Evolutionary conservation across 495 filamentous ascomycete genomes (phyloP).

Genomic region (Aspergillus sclerotiicarbonarius): DNA sequence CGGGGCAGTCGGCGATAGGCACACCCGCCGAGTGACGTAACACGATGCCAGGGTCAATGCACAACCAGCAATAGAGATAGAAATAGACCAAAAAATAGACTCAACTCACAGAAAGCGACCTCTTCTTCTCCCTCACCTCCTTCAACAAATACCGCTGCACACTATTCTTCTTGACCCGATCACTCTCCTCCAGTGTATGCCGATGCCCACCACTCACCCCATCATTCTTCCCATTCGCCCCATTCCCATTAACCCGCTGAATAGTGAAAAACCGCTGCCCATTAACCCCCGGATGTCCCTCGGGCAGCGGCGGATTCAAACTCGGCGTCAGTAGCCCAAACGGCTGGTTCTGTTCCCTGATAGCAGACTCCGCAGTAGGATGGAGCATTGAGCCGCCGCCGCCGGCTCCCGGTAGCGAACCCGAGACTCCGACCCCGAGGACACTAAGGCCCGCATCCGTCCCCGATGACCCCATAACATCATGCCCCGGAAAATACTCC

Average conservation of each 20-base stretch:
- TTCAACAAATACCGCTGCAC: conserved; percentile 66
- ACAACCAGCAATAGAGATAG: conserved; percentile 8
- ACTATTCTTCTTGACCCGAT: conserved; percentile 83
- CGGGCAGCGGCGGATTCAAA: conserved; percentile 31
- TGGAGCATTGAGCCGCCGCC: background rate
- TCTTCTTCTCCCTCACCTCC: conserved; percentile 67
- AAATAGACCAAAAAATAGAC: conserved; percentile 18
- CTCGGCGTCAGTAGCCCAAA: conserved; percentile 45
- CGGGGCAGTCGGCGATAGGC: background rate
- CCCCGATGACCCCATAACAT: conserved; percentile 11
- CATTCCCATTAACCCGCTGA: conserved; percentile 75
- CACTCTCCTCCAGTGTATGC: conserved; percentile 75
- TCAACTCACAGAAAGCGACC: conserved; percentile 54
- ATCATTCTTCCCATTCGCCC: conserved; percentile 68
- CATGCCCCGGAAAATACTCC: conserved; percentile 67
- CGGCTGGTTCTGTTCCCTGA: conserved; percentile 24
- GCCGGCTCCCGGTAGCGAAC: background rate
- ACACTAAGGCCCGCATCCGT: background rate
- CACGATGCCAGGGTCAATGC: background rate
- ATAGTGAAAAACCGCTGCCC: conserved; percentile 67
- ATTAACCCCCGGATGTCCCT: conserved; percentile 42
- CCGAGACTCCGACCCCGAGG: background rate
- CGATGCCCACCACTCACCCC: conserved; percentile 66
- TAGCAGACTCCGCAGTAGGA: background rate
- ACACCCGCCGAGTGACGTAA: conserved; percentile 18